These are phyloP conservation scores for Hydnum rufescens DNA, from an alignment of 768 basidiomycete species.

Conservation along the genomic window DNA sequence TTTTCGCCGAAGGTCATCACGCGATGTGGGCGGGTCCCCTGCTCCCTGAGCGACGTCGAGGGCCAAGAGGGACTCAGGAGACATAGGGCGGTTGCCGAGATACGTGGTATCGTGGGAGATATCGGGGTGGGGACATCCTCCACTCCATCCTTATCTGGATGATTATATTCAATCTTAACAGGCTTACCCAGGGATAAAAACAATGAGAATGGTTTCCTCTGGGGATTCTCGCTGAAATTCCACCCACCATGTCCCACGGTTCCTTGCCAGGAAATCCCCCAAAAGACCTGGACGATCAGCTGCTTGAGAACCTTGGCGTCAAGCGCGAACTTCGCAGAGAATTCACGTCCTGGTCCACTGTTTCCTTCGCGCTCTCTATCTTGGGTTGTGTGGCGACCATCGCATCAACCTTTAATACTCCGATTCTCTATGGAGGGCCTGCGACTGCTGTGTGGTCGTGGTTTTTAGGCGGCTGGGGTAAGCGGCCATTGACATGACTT, in stretches of 20 bases:
- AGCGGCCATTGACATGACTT: background rate
- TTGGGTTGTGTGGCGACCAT: conserved; percentile 15
- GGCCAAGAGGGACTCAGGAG: no score
- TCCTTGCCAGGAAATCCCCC: background rate
- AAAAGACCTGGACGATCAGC: background rate
- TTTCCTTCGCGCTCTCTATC: conserved; percentile 17
- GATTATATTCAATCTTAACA: no score
- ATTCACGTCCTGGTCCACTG: conserved; percentile 13
- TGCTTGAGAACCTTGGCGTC: background rate
- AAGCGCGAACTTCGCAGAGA: conserved; percentile 4
- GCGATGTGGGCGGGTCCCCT: no score
- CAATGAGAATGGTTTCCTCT: no score
- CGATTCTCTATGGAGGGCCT: conserved; percentile 20
- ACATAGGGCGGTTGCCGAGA: no score
- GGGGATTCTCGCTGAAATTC: no score
- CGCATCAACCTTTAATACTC: conserved; percentile 23
- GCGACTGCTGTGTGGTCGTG: conserved; percentile 23
- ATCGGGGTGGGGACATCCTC: no score
- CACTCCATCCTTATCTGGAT: no score
- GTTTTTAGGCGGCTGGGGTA: conserved; percentile 12
- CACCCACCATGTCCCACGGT: conserved; percentile 27
- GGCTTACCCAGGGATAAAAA: no score
- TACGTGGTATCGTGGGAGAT: no score
- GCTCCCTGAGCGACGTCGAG: no score
- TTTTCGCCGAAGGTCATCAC: no score